These are phyloP conservation scores for Macrolepiota fuliginosa DNA, from an alignment of 768 basidiomycete species.

Conservation along the genomic window DNA sequence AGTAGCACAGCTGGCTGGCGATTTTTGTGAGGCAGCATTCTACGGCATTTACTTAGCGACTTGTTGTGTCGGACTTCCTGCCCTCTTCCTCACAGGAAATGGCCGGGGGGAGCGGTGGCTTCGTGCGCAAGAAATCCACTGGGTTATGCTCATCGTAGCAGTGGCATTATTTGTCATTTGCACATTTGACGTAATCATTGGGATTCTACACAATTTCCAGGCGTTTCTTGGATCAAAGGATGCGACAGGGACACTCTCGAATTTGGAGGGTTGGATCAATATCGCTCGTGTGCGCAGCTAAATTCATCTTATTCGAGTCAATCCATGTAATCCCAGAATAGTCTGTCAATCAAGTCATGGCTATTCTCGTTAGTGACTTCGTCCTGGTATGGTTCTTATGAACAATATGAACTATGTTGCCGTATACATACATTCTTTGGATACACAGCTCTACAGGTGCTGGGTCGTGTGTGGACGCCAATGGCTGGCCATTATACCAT, in stretches of 20 bases:
- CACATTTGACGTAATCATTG: slow-evolving; percentile 1
- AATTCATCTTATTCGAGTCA: neutral
- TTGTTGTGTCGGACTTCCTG: neutral
- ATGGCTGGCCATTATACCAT: neutral
- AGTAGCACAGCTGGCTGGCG: slow-evolving; percentile 78
- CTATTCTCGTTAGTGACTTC: slow-evolving; percentile 3
- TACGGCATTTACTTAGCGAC: slow-evolving; percentile 10
- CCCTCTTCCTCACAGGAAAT: neutral
- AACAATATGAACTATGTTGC: no score
- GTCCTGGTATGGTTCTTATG: neutral
- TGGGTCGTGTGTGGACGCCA: slow-evolving; percentile 4
- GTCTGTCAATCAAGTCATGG: slow-evolving; percentile 1
- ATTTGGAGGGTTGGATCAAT: slow-evolving; percentile 5
- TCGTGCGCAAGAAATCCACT: neutral
- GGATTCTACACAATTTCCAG: neutral
- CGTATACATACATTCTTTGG: no score
- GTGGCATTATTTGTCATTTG: neutral
- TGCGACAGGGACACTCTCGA: neutral
- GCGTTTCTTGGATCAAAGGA: neutral
- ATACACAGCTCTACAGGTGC: slow-evolving; percentile 1
- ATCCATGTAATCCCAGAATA: neutral
- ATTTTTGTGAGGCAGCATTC: slow-evolving; percentile 47
- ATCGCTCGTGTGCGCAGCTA: neutral
- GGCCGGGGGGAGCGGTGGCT: slow-evolving; percentile 8
- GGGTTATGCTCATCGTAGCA: neutral